Percentiles rank a stretch among this genome's conserved stretches.
Evolutionary conservation across 164 flowering plant species (phyloP).

Genomic region (Sedum album): DNA sequence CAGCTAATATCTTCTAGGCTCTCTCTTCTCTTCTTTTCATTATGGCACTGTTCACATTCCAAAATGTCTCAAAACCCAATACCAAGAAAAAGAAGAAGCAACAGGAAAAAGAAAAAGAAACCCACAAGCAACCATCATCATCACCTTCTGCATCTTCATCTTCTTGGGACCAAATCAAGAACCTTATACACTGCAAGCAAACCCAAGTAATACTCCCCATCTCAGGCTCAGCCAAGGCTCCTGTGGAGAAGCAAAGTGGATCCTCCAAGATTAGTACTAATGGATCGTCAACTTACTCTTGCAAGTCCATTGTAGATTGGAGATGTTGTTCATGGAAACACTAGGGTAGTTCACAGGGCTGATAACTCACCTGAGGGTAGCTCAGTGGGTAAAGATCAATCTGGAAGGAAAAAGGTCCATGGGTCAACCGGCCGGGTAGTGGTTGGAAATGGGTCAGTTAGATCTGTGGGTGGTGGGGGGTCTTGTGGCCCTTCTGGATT

Average conservation of each 20-base stretch:
- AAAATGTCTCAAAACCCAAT: neutral
- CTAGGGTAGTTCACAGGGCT: constrained; percentile 73
- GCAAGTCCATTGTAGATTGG: constrained; percentile 70
- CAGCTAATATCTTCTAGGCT: neutral
- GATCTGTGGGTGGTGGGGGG: constrained; percentile 32
- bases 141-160: constrained; percentile 25
- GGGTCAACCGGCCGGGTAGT: constrained; percentile 25
- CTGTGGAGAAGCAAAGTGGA: constrained; percentile 1
- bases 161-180: constrained; percentile 94
- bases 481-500: constrained; percentile 31
- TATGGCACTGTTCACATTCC: constrained; percentile 4
- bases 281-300: constrained; percentile 41
- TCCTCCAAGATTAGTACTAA: neutral
- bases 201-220: constrained; percentile 58
- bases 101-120: constrained; percentile 25
- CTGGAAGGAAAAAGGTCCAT: constrained; percentile 27
- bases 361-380: constrained; percentile 82
- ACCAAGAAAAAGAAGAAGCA: constrained; percentile 16
- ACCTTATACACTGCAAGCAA: constrained; percentile 71
- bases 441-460: constrained; percentile 20
- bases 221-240: neutral
- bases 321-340: constrained; percentile 73
- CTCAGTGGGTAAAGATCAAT: constrained; percentile 47
- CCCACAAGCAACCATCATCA: constrained; percentile 15
- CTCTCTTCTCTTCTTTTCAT: neutral